phyloP scores from a whole-genome alignment of 768 basidiomycete genomes.

The Russula earlei region DNA sequence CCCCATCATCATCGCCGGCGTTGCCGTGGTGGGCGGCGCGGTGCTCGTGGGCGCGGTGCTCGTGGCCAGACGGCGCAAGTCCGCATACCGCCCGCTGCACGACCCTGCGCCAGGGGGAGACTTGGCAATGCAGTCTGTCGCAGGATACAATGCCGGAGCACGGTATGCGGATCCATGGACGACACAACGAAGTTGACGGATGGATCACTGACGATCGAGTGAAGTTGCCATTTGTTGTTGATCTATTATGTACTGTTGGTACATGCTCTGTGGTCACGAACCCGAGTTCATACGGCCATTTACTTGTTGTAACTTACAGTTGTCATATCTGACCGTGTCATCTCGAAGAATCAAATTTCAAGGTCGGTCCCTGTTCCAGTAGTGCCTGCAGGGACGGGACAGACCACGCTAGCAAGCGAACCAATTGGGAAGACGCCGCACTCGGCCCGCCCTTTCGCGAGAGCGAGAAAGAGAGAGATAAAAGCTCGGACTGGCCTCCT shows the following conservation, averaged over 20 bases:
- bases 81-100: background rate
- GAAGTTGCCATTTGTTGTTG: too few species aligned
- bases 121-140: constrained; percentile 8
- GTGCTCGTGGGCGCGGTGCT: background rate
- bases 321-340: too few species aligned
- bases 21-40: background rate
- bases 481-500: too few species aligned
- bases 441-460: too few species aligned
- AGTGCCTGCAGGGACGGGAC: too few species aligned
- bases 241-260: background rate
- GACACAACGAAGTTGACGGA: background rate
- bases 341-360: too few species aligned
- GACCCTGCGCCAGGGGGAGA: constrained; percentile 1
- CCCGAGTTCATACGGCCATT: too few species aligned
- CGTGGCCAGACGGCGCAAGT: background rate
- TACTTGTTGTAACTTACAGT: too few species aligned
- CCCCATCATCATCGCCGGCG: background rate
- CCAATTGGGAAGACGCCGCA: too few species aligned
- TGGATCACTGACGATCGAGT: background rate
- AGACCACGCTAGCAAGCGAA: too few species aligned
- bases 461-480: too few species aligned
- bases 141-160: background rate
- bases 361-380: too few species aligned
- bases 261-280: background rate
- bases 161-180: constrained; percentile 5